Percentiles rank a stretch among this genome's conserved stretches.
Evolutionary conservation across 352 stramenopile species (phyloP).

Genomic region (Globisporangium spiculum): DNA sequence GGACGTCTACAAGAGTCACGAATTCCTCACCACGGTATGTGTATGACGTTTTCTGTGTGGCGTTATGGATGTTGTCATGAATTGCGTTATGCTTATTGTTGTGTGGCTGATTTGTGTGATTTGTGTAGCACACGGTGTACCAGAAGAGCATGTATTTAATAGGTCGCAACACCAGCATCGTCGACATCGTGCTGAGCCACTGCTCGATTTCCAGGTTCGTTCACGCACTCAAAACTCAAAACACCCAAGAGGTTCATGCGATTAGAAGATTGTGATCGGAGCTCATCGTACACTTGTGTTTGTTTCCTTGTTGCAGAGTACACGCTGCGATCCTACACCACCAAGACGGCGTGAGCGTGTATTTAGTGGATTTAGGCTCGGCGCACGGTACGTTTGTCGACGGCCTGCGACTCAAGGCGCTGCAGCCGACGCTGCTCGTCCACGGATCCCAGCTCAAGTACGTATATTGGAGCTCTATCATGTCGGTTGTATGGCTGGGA

Average conservation of each 20-base stretch:
- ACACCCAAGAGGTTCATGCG: neutral
- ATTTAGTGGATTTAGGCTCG: conserved; percentile 75
- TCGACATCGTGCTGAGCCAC: conserved; percentile 78
- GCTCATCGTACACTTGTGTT: neutral
- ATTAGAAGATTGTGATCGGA: neutral
- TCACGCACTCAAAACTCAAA: too few species aligned
- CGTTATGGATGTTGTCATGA: neutral
- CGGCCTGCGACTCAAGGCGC: conserved; percentile 44
- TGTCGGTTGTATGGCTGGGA: neutral
- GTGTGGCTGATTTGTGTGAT: conserved; percentile 1
- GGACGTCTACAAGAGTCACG: conserved; percentile 82
- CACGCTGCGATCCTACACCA: conserved; percentile 77
- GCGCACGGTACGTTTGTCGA: conserved; percentile 80
- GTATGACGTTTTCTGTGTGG: conserved; percentile 5
- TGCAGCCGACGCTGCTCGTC: conserved; percentile 68
- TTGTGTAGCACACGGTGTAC: conserved; percentile 64
- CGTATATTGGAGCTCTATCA: conserved; percentile 5
- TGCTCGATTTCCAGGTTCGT: conserved; percentile 69
- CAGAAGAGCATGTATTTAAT: conserved; percentile 78
- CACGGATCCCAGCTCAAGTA: conserved; percentile 60
- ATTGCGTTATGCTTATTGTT: neutral
- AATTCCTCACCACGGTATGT: conserved; percentile 67
- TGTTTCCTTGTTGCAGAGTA: conserved; percentile 29
- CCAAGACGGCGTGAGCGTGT: conserved; percentile 57
- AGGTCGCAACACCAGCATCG: conserved; percentile 68